Evolutionary conservation across 768 basidiomycete species (phyloP).

Genomic region (Porphyrellus cyaneotinctus): DNA sequence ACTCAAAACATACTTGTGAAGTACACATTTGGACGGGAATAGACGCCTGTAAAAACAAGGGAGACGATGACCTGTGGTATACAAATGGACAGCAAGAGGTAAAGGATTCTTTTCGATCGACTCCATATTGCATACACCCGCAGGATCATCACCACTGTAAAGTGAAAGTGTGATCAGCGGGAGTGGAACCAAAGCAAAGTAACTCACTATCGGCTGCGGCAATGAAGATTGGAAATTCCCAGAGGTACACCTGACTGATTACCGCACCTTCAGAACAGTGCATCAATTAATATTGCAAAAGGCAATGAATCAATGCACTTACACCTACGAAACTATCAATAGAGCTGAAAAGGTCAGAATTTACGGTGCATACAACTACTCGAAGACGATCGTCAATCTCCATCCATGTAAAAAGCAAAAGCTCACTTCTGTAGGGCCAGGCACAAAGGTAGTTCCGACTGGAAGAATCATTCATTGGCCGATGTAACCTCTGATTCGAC

Average conservation of each 20-base stretch:
- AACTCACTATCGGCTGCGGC: not conserved
- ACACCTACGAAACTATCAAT: constrained; percentile 1
- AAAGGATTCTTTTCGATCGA: not conserved
- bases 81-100: not conserved
- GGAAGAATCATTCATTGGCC: not conserved
- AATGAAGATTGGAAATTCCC: not conserved
- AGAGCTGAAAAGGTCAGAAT: not conserved
- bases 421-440: not conserved
- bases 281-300: not conserved
- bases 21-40: too few relatives aligned
- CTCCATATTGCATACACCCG: not conserved
- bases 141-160: not conserved
- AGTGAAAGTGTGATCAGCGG: not conserved
- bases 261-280: not conserved
- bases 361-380: not conserved
- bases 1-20: not conserved
- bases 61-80: not conserved
- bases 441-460: not conserved
- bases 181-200: not conserved
- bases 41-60: not conserved
- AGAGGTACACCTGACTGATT: not conserved
- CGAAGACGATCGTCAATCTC: not conserved
- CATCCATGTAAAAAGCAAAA: not conserved
- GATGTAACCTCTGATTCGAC: not conserved
- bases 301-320: not conserved